Base-by-base conservation (phyloP, 2,329 filamentous ascomycete genomes). In the Aspergillus uvarum region DNA sequence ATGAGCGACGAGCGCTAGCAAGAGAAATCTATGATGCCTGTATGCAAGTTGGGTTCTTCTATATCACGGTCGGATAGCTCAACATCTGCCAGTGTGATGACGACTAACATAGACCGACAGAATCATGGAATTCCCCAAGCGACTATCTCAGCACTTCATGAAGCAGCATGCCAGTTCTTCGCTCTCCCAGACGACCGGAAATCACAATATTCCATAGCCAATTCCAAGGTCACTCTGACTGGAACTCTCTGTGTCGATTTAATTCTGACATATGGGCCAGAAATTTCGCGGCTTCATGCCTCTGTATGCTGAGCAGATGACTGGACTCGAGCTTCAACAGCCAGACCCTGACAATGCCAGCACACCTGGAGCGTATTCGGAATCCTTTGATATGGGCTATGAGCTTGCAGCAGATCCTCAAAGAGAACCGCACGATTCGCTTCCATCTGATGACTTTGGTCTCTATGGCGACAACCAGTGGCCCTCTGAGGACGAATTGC, bases 31-130 rank as follows among this genome's bases (percentile, higher is more conserved):
- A 77, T 7, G 76, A 63, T 47, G 70, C 67, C 1, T 72, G 80
- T 75, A 47, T 77, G 68, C 22, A 73, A 65, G 59, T 78, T 47
- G 78, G 80, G 4, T 82, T 81, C 65, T 81, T 83, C 67, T 80
- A 81, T 31, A 67, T 77, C 59, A 70, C 76, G 58, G 60, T 69
- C 60, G 55, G 52, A 3, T n/a, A 19, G 4, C 19, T n/a, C 11
- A 5, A 12, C 5, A n/a, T 14, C 4, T 7, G 1, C 1, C 12
- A 1, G 10, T 22, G 5, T 12, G 1, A 22, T 6, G 6, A 35
- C 6, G 10, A 10, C 26, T 35, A 47, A 42, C 5, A 14, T 10
- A 7, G 7, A 12, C 26, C 14, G 6, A 19, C 47, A 70, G 69
- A 68, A 69, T 50, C 68, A 71, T 55, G 68, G 67, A 1, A 67